Percentiles rank a stretch among this genome's conserved stretches.
phyloP scores from a whole-genome alignment of 306 rosid species.

The Trichosanthes truncata region DNA sequence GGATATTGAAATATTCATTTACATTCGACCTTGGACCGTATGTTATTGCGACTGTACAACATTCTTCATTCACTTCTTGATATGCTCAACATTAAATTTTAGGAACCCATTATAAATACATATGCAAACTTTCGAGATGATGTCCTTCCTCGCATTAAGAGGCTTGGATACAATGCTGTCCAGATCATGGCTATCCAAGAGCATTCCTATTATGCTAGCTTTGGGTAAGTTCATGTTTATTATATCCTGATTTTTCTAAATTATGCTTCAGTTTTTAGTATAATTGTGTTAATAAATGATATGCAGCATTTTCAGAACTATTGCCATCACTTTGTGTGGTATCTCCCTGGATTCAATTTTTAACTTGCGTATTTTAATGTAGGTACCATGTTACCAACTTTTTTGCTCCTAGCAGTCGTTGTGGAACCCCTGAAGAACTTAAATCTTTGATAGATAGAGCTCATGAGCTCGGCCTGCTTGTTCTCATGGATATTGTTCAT shows the following conservation, averaged over 20 bases:
- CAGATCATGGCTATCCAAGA: slow-evolving; percentile 99
- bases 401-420: slow-evolving; percentile 98
- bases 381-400: slow-evolving; percentile 98
- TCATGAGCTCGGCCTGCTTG: slow-evolving; percentile 89
- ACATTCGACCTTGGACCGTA: background rate
- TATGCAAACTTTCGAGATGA: slow-evolving; percentile 84
- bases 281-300: background rate
- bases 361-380: slow-evolving; percentile 10
- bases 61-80: background rate
- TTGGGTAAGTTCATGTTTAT: slow-evolving; percentile 53
- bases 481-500: slow-evolving; percentile 99
- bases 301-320: background rate
- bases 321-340: background rate
- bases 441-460: slow-evolving; percentile 91
- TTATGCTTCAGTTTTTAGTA: background rate
- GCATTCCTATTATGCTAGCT: slow-evolving; percentile 97
- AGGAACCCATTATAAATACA: slow-evolving; percentile 84
- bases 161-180: slow-evolving; percentile 95
- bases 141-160: slow-evolving; percentile 62
- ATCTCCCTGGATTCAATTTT: background rate
- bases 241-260: background rate
- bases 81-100: slow-evolving; percentile 16
- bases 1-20: background rate
- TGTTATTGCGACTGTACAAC: background rate
- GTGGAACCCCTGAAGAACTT: slow-evolving; percentile 93